These are phyloP conservation scores for Capsicum rhomboideum DNA, from an alignment of 257 asterid genomes.

Conservation along the genomic window DNA sequence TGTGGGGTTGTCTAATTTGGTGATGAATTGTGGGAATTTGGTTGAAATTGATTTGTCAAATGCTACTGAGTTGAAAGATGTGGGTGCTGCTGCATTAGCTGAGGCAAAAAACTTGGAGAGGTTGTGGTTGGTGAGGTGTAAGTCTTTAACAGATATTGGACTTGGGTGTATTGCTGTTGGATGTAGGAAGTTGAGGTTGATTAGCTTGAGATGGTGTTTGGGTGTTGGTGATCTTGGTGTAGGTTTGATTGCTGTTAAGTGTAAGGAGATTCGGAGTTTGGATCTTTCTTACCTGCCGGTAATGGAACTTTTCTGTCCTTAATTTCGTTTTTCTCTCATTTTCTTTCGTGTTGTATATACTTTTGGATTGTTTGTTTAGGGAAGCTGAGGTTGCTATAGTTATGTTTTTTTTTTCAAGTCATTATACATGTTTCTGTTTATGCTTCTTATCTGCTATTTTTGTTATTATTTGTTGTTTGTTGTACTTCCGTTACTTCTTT, in stretches of 20 bases:
- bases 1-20: slow-evolving; percentile 58
- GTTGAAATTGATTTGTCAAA: slow-evolving; percentile 79
- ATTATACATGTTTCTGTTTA: too few relatives aligned
- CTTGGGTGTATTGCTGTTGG: slow-evolving; percentile 93
- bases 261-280: slow-evolving; percentile 63
- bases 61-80: slow-evolving; percentile 59
- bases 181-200: slow-evolving; percentile 64
- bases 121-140: slow-evolving; percentile 72
- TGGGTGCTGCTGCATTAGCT: slow-evolving; percentile 59
- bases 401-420: too few relatives aligned
- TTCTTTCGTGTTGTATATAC: background rate
- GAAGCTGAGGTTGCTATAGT: too few relatives aligned
- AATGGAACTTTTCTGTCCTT: slow-evolving; percentile 13
- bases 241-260: slow-evolving; percentile 81
- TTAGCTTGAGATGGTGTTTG: slow-evolving; percentile 83
- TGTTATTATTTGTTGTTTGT: too few relatives aligned
- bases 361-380: too few relatives aligned
- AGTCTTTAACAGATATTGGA: slow-evolving; percentile 69
- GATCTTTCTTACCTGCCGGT: slow-evolving; percentile 89
- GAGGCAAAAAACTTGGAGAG: slow-evolving; percentile 81
- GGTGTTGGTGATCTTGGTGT: slow-evolving; percentile 90
- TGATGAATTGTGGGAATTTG: slow-evolving; percentile 51
- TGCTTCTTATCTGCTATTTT: too few relatives aligned
- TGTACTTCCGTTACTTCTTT: too few relatives aligned
- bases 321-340: background rate